Evolutionary conservation across 1,284 basidiomycete genomes (phyloP).

Genomic region (Mycena citricolor): DNA sequence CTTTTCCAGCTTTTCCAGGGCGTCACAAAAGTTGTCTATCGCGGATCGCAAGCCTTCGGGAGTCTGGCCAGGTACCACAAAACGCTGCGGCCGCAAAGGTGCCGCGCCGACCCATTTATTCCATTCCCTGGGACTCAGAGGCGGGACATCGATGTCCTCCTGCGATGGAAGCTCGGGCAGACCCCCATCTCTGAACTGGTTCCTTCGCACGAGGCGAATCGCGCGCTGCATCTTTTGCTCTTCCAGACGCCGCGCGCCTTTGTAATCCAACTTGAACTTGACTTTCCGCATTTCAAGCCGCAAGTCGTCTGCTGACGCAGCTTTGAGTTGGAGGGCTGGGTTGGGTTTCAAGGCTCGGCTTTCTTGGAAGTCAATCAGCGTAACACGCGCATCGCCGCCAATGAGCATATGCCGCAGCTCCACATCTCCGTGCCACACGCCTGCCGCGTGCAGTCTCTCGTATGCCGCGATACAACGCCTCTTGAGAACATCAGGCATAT

Average conservation of each 20-base stretch:
- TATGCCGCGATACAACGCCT: constrained; percentile 48
- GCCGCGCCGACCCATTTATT: constrained; percentile 15
- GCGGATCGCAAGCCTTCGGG: constrained; percentile 23
- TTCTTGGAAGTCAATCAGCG: constrained; percentile 56
- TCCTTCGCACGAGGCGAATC: constrained; percentile 11
- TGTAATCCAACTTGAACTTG: constrained; percentile 49
- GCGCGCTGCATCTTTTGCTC: constrained; percentile 16
- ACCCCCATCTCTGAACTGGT: constrained; percentile 1
- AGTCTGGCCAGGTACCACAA: constrained; percentile 30
- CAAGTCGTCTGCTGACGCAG: constrained; percentile 42
- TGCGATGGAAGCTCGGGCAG: constrained; percentile 1
- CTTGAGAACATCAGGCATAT: constrained; percentile 53
- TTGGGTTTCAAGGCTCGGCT: constrained; percentile 42
- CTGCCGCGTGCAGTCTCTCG: constrained; percentile 46
- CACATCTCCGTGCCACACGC: constrained; percentile 51
- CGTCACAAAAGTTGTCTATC: constrained; percentile 24
- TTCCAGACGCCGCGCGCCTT: constrained; percentile 21
- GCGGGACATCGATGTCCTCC: constrained; percentile 17
- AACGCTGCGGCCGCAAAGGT: constrained; percentile 19
- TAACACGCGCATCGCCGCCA: constrained; percentile 52
- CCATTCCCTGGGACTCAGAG: constrained; percentile 16
- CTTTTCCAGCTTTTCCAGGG: constrained; percentile 22
- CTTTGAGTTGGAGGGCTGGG: constrained; percentile 36
- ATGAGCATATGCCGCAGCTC: constrained; percentile 58
- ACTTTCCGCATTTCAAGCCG: constrained; percentile 54